Evolutionary conservation across 345 rosid species (phyloP), one percentile per base, ranked within the genome.

Genomic region (Erodium maritimum): DNA sequence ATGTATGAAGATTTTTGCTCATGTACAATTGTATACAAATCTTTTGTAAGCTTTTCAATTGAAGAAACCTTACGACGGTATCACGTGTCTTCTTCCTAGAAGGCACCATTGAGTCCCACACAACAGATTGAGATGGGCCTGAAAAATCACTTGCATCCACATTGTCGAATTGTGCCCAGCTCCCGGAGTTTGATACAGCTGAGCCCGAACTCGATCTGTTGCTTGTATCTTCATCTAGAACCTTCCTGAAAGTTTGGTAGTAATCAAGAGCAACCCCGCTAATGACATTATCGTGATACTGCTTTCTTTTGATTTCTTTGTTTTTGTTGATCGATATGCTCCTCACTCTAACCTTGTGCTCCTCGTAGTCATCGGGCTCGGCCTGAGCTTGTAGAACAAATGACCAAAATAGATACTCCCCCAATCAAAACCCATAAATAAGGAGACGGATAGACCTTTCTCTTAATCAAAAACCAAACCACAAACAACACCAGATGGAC

Each of bases 191-290:
- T 2, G 99, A 94, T 79, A 87, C 69, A 55, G 96, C 99, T 17
- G 99, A 94, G 13, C 99, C 97, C 19, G 97, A 94, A 75, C 99
- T 90, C 17, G 96, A 94, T 63, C 93, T 79, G 53, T 94, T 94
- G 71, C 95, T 90, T 24, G 75, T 62, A 74, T 90, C 93, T 68
- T 94, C 99, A 75, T 86, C 97, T 33, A 80, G 45, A 59, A 61
- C 71, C 73, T 75, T 87, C 34, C 69, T 80, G 19, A 74, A 76
- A 61, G 80, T 87, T 56, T 75, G 73, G 58, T 25, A 67, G 70
- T 81, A 77, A 59, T 90, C 87, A 23, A 73, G 60, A 24, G 23
- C 37, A 57, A 69, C 64, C 54, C 75, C 81, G 59, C 75, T 80
- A 59, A 67, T 61, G 21, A 71, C 56, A 60, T 56, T 67, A 42